A percentile compares a stretch with the other conserved stretches of the same genome.
These are phyloP conservation scores for Acer saccharum DNA, from an alignment of 345 rosid species.

Conservation along the genomic window DNA sequence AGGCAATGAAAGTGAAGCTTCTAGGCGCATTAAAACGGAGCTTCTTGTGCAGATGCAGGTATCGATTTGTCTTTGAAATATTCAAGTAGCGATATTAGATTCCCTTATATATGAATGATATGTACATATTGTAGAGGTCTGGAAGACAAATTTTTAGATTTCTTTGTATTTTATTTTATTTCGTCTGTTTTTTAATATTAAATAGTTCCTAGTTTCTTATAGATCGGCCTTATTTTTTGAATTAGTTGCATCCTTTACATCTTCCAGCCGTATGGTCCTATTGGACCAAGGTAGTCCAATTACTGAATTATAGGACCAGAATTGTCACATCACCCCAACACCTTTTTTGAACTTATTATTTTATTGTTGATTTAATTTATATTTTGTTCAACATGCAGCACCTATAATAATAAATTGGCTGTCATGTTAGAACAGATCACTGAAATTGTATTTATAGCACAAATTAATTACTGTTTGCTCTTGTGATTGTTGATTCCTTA, in stretches of 20 bases:
- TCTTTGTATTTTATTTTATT: background rate
- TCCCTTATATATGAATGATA: background rate
- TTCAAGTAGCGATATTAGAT: conserved; percentile 4
- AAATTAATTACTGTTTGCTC: no score
- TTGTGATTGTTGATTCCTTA: background rate
- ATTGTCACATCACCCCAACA: background rate
- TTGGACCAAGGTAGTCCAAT: background rate
- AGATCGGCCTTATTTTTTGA: background rate
- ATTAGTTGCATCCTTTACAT: background rate
- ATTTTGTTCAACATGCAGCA: background rate
- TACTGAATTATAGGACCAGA: background rate
- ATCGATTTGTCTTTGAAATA: conserved; percentile 13
- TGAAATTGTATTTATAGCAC: background rate
- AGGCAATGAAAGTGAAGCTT: conserved; percentile 97
- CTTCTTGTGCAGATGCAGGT: conserved; percentile 99
- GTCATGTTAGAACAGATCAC: background rate
- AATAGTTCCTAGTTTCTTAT: background rate
- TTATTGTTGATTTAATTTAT: no score
- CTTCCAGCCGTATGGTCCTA: background rate
- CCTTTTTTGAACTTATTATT: no score
- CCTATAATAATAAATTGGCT: background rate
- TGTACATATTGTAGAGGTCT: background rate
- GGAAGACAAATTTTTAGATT: background rate
- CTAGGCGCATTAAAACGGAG: conserved; percentile 94
- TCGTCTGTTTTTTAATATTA: background rate